These are phyloP conservation scores for Vanderwaltozyma polyspora DNA, from an alignment of 805 yeast genomes.

Conservation along the genomic window DNA sequence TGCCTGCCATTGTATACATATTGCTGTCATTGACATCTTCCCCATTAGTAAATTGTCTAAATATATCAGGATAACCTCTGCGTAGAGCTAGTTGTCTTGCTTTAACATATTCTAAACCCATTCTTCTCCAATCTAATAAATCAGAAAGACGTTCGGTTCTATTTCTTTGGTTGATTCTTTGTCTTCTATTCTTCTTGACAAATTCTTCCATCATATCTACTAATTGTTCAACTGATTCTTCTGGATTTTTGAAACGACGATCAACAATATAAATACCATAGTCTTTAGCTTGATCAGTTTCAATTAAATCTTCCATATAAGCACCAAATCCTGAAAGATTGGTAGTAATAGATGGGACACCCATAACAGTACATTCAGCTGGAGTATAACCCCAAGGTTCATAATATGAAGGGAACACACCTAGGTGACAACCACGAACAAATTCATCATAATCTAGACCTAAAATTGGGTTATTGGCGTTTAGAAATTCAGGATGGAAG, in stretches of 20 bases:
- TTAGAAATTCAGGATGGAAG: constrained; percentile 95
- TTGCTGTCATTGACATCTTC: constrained; percentile 21
- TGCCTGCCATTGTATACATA: constrained; percentile 26
- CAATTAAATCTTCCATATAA: constrained; percentile 95
- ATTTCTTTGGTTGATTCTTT: constrained; percentile 94
- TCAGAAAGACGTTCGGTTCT: constrained; percentile 92
- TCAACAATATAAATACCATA: constrained; percentile 97
- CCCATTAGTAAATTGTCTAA: constrained; percentile 30
- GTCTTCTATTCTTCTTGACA: constrained; percentile 82
- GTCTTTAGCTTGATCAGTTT: constrained; percentile 66
- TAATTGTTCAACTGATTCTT: constrained; percentile 85
- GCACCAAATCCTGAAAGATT: constrained; percentile 96
- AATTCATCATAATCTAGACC: constrained; percentile 94
- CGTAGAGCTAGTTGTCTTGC: constrained; percentile 87
- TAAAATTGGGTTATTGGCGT: constrained; percentile 87
- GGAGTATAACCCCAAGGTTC: constrained; percentile 99
- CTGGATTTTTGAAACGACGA: constrained; percentile 82
- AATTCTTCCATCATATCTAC: constrained; percentile 84
- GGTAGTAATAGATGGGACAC: constrained; percentile 94
- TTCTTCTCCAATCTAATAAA: constrained; percentile 90
- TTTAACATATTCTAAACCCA: constrained; percentile 94
- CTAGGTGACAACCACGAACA: constrained; percentile 95
- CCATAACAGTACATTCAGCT: constrained; percentile 99
- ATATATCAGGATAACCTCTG: constrained; percentile 87
- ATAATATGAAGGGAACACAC: constrained; percentile 96